phyloP scores from a whole-genome alignment of 495 filamentous ascomycete species.

The Penicillium herquei region DNA sequence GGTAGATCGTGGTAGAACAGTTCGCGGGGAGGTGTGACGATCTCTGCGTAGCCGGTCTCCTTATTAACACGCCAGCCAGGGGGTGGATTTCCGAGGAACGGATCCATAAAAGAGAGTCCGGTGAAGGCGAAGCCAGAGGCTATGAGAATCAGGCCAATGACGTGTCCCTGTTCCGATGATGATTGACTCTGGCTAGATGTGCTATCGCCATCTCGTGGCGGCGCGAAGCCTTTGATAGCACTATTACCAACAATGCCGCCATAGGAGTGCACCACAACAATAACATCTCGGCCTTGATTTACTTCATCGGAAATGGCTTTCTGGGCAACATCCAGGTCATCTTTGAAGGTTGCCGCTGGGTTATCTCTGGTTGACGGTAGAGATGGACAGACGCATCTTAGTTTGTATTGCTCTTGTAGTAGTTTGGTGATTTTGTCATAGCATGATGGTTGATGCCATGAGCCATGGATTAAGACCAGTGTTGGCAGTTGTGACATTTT shows the following conservation, averaged over 20 bases:
- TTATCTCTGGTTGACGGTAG: slow-evolving; percentile 40
- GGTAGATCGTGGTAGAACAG: slow-evolving; percentile 37
- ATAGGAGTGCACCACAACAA: slow-evolving; percentile 53
- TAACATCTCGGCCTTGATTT: slow-evolving; percentile 35
- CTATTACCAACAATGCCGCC: slow-evolving; percentile 49
- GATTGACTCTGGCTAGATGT: slow-evolving; percentile 13
- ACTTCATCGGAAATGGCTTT: slow-evolving; percentile 36
- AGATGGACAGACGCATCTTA: slow-evolving; percentile 26
- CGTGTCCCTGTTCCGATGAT: slow-evolving; percentile 20
- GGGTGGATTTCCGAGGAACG: slow-evolving; percentile 27
- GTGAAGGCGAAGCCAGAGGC: slow-evolving; percentile 29
- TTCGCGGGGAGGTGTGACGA: slow-evolving; percentile 26
- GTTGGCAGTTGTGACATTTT: slow-evolving; percentile 20
- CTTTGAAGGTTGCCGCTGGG: slow-evolving; percentile 36
- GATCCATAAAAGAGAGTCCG: slow-evolving; percentile 29
- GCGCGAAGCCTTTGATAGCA: slow-evolving; percentile 44
- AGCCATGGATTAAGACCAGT: slow-evolving; percentile 48
- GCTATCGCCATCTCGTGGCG: slow-evolving; percentile 5
- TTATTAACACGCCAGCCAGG: slow-evolving; percentile 25
- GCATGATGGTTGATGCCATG: slow-evolving; percentile 44
- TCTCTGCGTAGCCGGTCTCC: slow-evolving; percentile 25
- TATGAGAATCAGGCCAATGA: slow-evolving; percentile 45
- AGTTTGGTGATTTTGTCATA: slow-evolving; percentile 37
- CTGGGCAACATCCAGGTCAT: slow-evolving; percentile 33
- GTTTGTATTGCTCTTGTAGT: slow-evolving; percentile 27